A percentile compares a stretch with the other conserved stretches of the same genome.
Evolutionary conservation across 805 yeast species (phyloP).

Genomic region (Ogataea trehalophila): DNA sequence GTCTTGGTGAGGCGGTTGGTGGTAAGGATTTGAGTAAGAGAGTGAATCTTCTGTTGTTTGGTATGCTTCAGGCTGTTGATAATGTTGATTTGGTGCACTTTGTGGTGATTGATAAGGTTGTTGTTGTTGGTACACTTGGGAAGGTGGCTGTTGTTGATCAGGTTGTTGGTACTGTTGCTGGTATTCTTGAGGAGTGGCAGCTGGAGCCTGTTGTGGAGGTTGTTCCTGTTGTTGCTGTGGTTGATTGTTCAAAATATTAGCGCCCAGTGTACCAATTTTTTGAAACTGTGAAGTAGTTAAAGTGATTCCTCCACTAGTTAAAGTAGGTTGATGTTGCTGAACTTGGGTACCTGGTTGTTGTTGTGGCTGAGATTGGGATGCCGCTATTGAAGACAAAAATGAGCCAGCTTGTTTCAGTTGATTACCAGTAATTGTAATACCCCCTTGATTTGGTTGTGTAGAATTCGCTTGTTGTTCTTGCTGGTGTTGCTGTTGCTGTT

Average conservation of each 20-base stretch:
- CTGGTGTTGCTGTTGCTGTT: background rate
- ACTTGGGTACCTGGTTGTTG: background rate
- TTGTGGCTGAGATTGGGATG: conserved; percentile 5
- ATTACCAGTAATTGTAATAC: conserved; percentile 8
- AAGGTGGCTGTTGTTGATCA: background rate
- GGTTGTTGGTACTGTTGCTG: conserved; percentile 5
- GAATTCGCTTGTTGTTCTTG: conserved; percentile 2
- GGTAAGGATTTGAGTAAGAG: too few relatives aligned
- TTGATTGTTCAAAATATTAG: conserved; percentile 4
- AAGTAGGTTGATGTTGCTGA: background rate
- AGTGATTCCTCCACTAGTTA: conserved; percentile 1
- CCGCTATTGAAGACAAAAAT: conserved; percentile 4
- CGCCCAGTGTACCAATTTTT: conserved; percentile 11
- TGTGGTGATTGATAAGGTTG: background rate
- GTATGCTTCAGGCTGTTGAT: background rate
- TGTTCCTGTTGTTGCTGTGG: background rate
- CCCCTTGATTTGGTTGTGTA: conserved; percentile 11
- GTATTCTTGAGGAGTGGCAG: too few relatives aligned
- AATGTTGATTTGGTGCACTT: background rate
- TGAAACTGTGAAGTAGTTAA: conserved; percentile 9
- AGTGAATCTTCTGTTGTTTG: background rate
- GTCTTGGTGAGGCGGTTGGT: conserved; percentile 4
- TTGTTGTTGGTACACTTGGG: background rate
- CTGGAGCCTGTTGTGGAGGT: too few relatives aligned
- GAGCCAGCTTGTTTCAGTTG: conserved; percentile 16